Evolutionary conservation across 352 stramenopile genomes (phyloP), one percentile per base, ranked within the genome.

Genomic region (Thalassiosira livingstoniorum): DNA sequence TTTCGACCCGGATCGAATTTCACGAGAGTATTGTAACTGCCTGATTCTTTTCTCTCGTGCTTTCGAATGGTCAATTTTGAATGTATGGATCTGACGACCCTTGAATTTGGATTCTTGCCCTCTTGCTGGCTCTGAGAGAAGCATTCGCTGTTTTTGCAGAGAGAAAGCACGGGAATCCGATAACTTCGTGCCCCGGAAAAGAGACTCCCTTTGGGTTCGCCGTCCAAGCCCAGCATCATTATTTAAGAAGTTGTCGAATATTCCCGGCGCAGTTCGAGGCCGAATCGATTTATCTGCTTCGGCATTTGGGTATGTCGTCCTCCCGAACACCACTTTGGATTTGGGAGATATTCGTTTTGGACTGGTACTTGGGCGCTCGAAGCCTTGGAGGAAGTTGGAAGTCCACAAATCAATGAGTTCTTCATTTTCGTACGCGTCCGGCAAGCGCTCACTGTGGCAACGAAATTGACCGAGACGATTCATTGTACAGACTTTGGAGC

Each of bases 31-130:
- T 60, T 86, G 77, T 4, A 80, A n/a, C 58, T 86, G 78, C 35
- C 82, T 74, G 25, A 67, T 80, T 55, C 78, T 51, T 43, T 86
- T 85, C 32, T 84, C 82, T 29, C 55, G 39, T 42, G 77, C 77
- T 67, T 84, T 84, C 21, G 61, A 69, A 4, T 75, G 21, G 66
- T 86, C 78, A 23, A 82, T 66, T 27, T 83, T 84, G 64, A 76
- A 84, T 34, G 75, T 84, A 13, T 83, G 55, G 39, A 89, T 82
- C 66, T 89, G 82, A n/a, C 55, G 57, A 34, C 82, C 82, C 65
- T 45, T 82, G 21, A 80, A 67, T 73, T 86, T 86, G 32, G 37
- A 64, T 32, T 86, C 64, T 61, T 72, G 72, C 15, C 65, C 51
- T 32, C 29, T 64, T n/a, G 34, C 31, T 2, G 65, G 72, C 37